Evolutionary conservation across 2,329 filamentous ascomycete species (phyloP).

Genomic region (Nemania abortiva): DNA sequence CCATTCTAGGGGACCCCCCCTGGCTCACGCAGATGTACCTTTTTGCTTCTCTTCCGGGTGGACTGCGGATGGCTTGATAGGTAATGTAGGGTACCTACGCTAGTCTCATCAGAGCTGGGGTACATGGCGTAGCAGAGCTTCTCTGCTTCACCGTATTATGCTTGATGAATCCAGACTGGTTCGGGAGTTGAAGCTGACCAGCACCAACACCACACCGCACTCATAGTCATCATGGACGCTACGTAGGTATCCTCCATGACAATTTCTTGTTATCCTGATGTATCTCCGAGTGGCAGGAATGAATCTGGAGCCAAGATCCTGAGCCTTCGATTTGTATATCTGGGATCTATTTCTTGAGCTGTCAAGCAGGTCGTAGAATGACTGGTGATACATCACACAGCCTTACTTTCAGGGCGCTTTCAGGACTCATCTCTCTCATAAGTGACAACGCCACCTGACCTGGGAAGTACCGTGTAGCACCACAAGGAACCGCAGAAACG

Average conservation of each 20-base stretch:
- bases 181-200: conserved; percentile 2
- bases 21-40: conserved; percentile 19
- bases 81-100: conserved; percentile 16
- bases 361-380: not conserved
- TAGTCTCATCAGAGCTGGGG: conserved; percentile 28
- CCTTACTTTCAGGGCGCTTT: conserved; percentile 1
- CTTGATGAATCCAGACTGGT: conserved; percentile 10
- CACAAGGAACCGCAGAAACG: conserved; percentile 5
- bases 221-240: not conserved
- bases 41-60: conserved; percentile 6
- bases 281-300: not conserved
- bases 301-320: not conserved
- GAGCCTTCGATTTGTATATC: not conserved
- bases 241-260: not conserved
- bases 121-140: conserved; percentile 17
- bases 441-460: conserved; percentile 22
- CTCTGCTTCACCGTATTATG: conserved; percentile 31
- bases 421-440: conserved; percentile 15
- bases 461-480: not conserved
- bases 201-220: conserved; percentile 19
- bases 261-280: not conserved
- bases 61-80: not conserved
- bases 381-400: not conserved
- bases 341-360: not conserved
- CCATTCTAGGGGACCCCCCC: conserved; percentile 32